Conservation (phyloP, 2,329 filamentous ascomycete genomes). For the Ramularia endophylla region DNA sequence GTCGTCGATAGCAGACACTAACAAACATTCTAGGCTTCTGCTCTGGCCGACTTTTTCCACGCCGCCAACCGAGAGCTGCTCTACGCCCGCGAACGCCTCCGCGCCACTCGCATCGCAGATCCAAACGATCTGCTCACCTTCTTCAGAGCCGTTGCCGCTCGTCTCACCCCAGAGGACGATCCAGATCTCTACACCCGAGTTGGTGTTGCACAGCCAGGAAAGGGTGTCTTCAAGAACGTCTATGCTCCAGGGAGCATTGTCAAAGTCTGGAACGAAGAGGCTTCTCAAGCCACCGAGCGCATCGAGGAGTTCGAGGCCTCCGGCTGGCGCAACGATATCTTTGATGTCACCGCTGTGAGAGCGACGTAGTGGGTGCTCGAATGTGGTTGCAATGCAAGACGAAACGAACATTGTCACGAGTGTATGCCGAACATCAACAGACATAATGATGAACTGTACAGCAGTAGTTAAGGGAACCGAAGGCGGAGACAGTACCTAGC, state of each 20-base stretch:
- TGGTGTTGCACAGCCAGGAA: slow-evolving; percentile 57
- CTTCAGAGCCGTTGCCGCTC: slow-evolving; percentile 70
- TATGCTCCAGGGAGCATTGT: slow-evolving; percentile 88
- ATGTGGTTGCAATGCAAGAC: too few species aligned
- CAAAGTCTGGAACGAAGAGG: slow-evolving; percentile 84
- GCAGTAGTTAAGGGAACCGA: too few species aligned
- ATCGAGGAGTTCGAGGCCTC: slow-evolving; percentile 66
- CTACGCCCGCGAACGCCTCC: slow-evolving; percentile 77
- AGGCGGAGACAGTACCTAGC: too few species aligned
- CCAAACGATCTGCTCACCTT: slow-evolving; percentile 78
- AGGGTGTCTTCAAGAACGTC: slow-evolving; percentile 69
- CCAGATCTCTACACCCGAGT: slow-evolving; percentile 70
- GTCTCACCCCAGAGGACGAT: slow-evolving; percentile 65
- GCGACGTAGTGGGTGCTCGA: too few species aligned
- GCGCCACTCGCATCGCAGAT: slow-evolving; percentile 76
- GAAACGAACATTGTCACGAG: too few species aligned
- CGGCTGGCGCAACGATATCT: slow-evolving; percentile 84
- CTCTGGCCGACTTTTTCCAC: slow-evolving; percentile 64
- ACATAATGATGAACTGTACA: too few species aligned
- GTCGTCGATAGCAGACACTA: background rate
- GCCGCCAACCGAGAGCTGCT: slow-evolving; percentile 77
- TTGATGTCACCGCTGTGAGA: slow-evolving; percentile 40
- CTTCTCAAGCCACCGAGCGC: slow-evolving; percentile 60
- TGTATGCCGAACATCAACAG: too few species aligned
- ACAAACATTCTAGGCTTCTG: slow-evolving; percentile 20